Conservation (phyloP, 345 rosid genomes). For the Dipteronia dyeriana region DNA sequence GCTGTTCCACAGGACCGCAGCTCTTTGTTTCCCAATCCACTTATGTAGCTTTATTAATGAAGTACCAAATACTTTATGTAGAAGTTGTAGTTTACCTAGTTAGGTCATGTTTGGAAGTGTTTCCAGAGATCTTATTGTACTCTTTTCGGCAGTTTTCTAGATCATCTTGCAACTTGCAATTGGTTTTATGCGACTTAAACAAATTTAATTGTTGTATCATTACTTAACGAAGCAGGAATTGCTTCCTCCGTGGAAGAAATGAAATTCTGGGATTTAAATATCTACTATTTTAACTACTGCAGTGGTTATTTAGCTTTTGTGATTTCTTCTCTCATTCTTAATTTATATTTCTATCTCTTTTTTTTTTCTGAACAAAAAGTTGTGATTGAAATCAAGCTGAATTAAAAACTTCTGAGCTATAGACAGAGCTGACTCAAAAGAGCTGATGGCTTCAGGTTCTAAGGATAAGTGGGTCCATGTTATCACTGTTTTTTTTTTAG, state of each 20-base stretch:
- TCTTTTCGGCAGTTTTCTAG: conserved; percentile 6
- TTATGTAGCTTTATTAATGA: conserved; percentile 8
- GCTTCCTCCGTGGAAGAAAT: neutral
- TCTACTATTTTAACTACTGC: neutral
- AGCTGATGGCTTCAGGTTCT: neutral
- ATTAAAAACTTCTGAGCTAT: neutral
- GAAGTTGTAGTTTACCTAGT: conserved; percentile 11
- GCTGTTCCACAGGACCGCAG: neutral
- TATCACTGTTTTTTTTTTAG: conserved; percentile 16
- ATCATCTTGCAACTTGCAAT: conserved; percentile 14
- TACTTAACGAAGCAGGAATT: conserved; percentile 4
- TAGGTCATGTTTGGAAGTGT: neutral
- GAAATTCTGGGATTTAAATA: neutral
- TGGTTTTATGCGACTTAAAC: conserved; percentile 9
- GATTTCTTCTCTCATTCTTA: neutral
- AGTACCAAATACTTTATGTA: conserved; percentile 13
- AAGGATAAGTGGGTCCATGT: conserved; percentile 37
- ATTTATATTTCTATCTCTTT: no score
- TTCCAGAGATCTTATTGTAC: conserved; percentile 18
- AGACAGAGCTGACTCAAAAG: neutral
- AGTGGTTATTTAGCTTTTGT: neutral
- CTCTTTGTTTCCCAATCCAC: conserved; percentile 4
- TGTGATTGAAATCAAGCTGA: neutral
- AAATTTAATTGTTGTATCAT: conserved; percentile 10
- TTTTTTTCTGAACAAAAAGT: neutral